Evolutionary conservation across 2,329 filamentous ascomycete genomes (phyloP).

Genomic region (Sarocladiaceae sp.): DNA sequence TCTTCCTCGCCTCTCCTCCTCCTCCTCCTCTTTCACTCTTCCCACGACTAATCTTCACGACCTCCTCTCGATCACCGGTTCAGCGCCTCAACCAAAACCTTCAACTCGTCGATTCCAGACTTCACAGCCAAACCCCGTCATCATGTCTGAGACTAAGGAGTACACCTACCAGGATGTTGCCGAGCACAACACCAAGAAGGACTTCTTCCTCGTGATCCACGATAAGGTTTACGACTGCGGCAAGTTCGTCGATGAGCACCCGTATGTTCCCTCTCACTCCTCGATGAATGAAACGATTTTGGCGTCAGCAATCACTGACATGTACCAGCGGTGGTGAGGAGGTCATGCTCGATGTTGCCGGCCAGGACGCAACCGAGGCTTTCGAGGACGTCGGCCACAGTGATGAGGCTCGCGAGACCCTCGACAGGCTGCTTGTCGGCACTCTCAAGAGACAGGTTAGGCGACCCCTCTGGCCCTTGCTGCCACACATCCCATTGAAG

Average conservation of each 20-base stretch:
- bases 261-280: constrained; percentile 49
- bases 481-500: background rate
- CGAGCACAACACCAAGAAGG: constrained; percentile 87
- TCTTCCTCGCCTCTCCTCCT: constrained; percentile 1
- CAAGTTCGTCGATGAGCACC: constrained; percentile 95
- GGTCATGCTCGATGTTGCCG: constrained; percentile 90
- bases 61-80: background rate
- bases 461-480: background rate
- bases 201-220: constrained; percentile 85
- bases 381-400: constrained; percentile 99
- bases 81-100: background rate
- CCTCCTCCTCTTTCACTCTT: background rate
- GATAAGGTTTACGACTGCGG: constrained; percentile 91
- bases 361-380: constrained; percentile 93
- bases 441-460: constrained; percentile 73
- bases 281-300: background rate
- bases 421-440: constrained; percentile 70
- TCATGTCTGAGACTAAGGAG: constrained; percentile 32
- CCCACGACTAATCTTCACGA: too few relatives aligned
- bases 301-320: background rate
- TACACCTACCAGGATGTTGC: constrained; percentile 77
- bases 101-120: constrained; percentile 8
- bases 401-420: constrained; percentile 93
- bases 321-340: constrained; percentile 84
- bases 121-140: constrained; percentile 18